Conservation (phyloP, 768 basidiomycete species). For the Lanmaoa pseudosensibilis region DNA sequence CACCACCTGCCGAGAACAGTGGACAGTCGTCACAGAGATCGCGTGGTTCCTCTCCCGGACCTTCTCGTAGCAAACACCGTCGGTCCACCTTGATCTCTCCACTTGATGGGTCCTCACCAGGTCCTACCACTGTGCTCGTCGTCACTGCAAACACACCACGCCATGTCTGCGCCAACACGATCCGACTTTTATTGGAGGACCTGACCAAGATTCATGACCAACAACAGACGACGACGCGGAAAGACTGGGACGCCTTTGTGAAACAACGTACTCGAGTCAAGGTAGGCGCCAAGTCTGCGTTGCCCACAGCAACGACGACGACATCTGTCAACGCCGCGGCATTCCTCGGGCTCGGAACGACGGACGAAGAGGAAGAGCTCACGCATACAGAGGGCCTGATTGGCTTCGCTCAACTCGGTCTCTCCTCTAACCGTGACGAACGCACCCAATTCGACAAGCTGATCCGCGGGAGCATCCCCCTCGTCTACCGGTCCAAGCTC, state of each 20-base stretch:
- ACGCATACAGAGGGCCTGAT: slow-evolving; percentile 83
- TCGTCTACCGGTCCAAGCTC: slow-evolving; percentile 82
- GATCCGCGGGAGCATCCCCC: slow-evolving; percentile 83
- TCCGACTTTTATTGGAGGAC: slow-evolving; percentile 70
- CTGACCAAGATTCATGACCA: slow-evolving; percentile 82
- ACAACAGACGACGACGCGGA: slow-evolving; percentile 63
- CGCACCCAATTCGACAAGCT: slow-evolving; percentile 77
- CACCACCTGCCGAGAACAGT: slow-evolving; percentile 20
- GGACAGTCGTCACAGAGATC: slow-evolving; percentile 32
- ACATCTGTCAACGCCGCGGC: slow-evolving; percentile 50
- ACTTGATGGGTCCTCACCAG: slow-evolving; percentile 14
- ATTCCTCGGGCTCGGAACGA: slow-evolving; percentile 65
- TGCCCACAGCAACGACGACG: slow-evolving; percentile 18
- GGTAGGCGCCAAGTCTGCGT: slow-evolving; percentile 25
- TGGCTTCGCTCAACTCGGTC: slow-evolving; percentile 86
- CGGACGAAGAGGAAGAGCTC: slow-evolving; percentile 70
- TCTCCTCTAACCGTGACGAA: slow-evolving; percentile 68
- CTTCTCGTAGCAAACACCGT: slow-evolving; percentile 46
- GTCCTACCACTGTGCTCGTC: slow-evolving; percentile 53
- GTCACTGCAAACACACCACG: slow-evolving; percentile 63
- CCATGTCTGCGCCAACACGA: slow-evolving; percentile 73
- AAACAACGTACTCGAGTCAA: slow-evolving; percentile 58
- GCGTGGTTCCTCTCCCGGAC: slow-evolving; percentile 45
- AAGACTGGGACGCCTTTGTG: slow-evolving; percentile 90
- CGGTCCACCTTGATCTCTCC: slow-evolving; percentile 42